Conservation (phyloP, 2,329 filamentous ascomycete species). For the Cyclaneusma minus region DNA sequence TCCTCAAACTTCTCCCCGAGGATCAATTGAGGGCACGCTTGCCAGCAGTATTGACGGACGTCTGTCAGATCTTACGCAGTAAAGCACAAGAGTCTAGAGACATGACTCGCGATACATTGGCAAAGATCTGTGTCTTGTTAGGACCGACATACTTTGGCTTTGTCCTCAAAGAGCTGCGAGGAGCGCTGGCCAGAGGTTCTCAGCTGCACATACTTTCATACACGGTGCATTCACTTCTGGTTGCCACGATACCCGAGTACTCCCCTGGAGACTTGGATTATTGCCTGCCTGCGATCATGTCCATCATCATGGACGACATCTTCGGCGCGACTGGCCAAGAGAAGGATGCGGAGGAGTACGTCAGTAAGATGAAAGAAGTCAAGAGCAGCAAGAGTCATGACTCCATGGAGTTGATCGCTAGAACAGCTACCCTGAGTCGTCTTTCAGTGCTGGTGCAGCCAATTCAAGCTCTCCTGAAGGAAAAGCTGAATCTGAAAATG, state of each 20-base stretch:
- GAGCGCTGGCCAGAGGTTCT: constrained; percentile 71
- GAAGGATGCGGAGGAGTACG: constrained; percentile 93
- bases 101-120: constrained; percentile 75
- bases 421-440: constrained; percentile 59
- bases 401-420: constrained; percentile 85
- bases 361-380: constrained; percentile 90
- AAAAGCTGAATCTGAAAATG: constrained; percentile 71
- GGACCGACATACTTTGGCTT: constrained; percentile 79
- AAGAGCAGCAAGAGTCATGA: constrained; percentile 98
- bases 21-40: constrained; percentile 59
- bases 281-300: constrained; percentile 62
- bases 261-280: constrained; percentile 78
- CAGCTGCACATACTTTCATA: constrained; percentile 92
- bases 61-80: constrained; percentile 84
- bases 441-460: constrained; percentile 66
- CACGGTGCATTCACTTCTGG: constrained; percentile 81
- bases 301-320: constrained; percentile 91
- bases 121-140: constrained; percentile 66
- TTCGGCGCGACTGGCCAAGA: constrained; percentile 88
- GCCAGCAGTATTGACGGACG: constrained; percentile 74
- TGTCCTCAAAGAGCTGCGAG: constrained; percentile 78
- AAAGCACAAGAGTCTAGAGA: constrained; percentile 80
- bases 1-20: constrained; percentile 65
- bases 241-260: constrained; percentile 57
- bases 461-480: constrained; percentile 60